Base-by-base conservation (phyloP, 2,329 filamentous ascomycete species). In the Pseudonectria buxi region DNA sequence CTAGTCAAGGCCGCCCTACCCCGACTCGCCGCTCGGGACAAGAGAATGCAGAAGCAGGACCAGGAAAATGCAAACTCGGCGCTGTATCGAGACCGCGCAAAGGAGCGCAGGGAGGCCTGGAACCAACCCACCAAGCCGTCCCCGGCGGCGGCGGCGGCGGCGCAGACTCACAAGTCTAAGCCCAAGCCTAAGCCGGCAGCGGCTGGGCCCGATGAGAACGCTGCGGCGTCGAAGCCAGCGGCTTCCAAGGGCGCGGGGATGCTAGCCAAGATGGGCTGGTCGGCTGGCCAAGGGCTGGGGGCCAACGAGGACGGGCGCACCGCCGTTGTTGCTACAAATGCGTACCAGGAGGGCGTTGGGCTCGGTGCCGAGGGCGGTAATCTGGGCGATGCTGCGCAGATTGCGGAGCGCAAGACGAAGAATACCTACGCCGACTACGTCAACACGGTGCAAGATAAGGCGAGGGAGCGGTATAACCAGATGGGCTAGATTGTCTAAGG, bases 251-350 rank as follows among this genome's bases (percentile, higher is more conserved):
- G 81, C 10, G 78, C 78, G 0, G 75, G 76, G 3, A 68, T 86
- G 52, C 65, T 86, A 26, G 76, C 78, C 26, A 86, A 85, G 64
- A 83, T 84, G 76, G 82, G 82, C 16, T 86, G 81, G 81, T 76
- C 65, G 14, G 65, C 70, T 1, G 81, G 82, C 7, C 68, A 72
- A 37, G 81, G 82, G 0, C 64, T 86, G 4, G 82, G 82, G 3
- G 77, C 73, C 0, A 69, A 73, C 30, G 77, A 76, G 6, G 69
- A 70, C 6, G 82, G 82, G 0, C 69, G 75, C 28, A 82, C 74
- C 0, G 73, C 80, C 33, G 77, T 76, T 4, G 75, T 86, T 35
- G 69, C 72, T 22, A 78, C 78, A 10, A 71, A 75, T 34, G 71
- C 78, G 7, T 86, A 86, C 55, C 68, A 74, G 14, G 73, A 78